A percentile compares a stretch with the other conserved stretches of the same genome.
Conservation (phyloP, 495 filamentous ascomycete species). For the Trichoderma virens region DNA sequence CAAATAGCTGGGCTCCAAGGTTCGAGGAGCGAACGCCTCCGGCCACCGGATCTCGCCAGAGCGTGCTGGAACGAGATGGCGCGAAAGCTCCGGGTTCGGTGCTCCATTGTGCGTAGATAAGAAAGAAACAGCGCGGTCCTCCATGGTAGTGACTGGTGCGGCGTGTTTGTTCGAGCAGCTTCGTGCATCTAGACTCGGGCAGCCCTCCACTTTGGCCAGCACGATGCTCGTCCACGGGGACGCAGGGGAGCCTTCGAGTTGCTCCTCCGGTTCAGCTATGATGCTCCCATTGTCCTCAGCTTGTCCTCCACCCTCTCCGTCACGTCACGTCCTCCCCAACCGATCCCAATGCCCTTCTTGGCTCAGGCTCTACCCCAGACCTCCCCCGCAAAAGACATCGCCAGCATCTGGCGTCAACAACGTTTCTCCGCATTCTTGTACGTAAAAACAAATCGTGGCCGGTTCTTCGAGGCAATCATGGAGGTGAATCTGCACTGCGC, state of each 20-base stretch:
- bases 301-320: background rate
- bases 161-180: background rate
- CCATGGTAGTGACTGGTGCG: background rate
- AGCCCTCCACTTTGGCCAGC: background rate
- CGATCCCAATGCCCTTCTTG: background rate
- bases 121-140: background rate
- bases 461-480: background rate
- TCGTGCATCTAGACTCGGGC: background rate
- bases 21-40: background rate
- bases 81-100: constrained; percentile 1
- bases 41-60: background rate
- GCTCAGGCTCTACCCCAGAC: background rate
- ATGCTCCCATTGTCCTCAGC: too few species aligned
- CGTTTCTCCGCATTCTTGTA: constrained; percentile 6
- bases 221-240: background rate
- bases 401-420: background rate
- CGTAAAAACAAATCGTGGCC: background rate
- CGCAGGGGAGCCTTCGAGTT: background rate
- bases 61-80: too few species aligned
- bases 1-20: background rate
- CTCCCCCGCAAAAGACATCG: constrained; percentile 6
- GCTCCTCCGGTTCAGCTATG: too few species aligned
- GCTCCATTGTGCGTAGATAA: background rate
- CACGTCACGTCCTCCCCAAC: background rate
- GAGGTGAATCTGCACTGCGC: background rate